Base-by-base conservation (phyloP, 768 basidiomycete genomes). In the Boletellus emodensis region DNA sequence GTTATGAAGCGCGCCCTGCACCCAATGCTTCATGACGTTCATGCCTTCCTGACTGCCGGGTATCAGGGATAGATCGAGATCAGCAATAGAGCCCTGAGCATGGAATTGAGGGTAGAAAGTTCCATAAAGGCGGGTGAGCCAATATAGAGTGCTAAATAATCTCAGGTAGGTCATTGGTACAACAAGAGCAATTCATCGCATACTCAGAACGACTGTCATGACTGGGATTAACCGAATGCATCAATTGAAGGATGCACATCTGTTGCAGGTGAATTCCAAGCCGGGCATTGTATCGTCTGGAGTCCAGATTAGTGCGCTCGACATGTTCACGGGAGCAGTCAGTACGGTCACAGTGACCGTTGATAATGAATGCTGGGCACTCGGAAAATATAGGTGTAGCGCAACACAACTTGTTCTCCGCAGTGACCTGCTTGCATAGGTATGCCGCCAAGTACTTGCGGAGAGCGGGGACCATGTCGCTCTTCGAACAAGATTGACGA, bases 251-350 rank as follows among this genome's bases (percentile, higher is more conserved):
- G 14, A 83, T 77, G 41, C 71, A 55, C 2, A 83, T 74, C 43
- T 82, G 78, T 40, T 74, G 73, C 2, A 84, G 50, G 54, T 79
- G 73, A 26, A 78, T 59, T 4, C 72, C 63, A 7, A 81, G 61
- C 12, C 74, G 72, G 17, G 58, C 20, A 38, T 77, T 75, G 43
- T 74, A 82, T 57, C 65, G 69, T n/a, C 55, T 55, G 2, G 60
- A 32, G 32, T 59, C 62, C 42, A 67, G 49, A 17, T 66, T 55
- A 2, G 66, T 40, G 1, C 58, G 14, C 15, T 44, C 40, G 26
- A 69, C 45, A 48, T 81, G 80, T 12, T 71, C 65, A 35, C 68
- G 62, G 4, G 61, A 60, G 49, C 81, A 82, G 4, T 51, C 26
- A 0, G 1, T 3, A 6, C 57, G 52, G 18, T 61, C 52, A 56